Conservation (phyloP, 257 asterid genomes). For the Agastache rugosa region DNA sequence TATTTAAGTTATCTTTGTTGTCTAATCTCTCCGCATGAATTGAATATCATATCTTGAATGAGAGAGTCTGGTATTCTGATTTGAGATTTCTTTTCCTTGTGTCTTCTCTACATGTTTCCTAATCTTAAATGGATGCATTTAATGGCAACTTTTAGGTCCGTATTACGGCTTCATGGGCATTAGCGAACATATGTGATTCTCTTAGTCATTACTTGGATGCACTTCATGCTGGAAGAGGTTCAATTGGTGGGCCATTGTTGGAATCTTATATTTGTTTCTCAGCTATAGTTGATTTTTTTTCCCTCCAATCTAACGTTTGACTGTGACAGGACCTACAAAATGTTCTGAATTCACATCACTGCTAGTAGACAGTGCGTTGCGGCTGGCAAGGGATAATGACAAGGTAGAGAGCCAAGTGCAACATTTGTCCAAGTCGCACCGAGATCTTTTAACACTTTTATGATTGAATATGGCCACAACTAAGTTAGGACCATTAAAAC, state of each 20-base stretch:
- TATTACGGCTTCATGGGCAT: slow-evolving; percentile 94
- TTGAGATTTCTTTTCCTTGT: slow-evolving; percentile 24
- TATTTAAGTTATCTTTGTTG: not conserved
- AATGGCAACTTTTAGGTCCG: slow-evolving; percentile 75
- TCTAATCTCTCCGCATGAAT: slow-evolving; percentile 9
- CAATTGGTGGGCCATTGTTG: slow-evolving; percentile 44
- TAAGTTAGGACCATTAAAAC: slow-evolving; percentile 14
- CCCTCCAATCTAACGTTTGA: slow-evolving; percentile 36
- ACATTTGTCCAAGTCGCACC: not conserved
- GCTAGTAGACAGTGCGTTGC: slow-evolving; percentile 74
- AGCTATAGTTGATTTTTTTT: slow-evolving; percentile 30
- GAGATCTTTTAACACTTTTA: slow-evolving; percentile 14
- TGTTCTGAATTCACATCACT: slow-evolving; percentile 53
- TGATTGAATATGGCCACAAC: slow-evolving; percentile 22
- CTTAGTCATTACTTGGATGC: slow-evolving; percentile 64
- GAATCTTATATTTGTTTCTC: slow-evolving; percentile 38
- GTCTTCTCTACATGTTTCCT: slow-evolving; percentile 26
- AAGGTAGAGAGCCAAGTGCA: slow-evolving; percentile 58
- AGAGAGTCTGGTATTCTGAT: slow-evolving; percentile 18
- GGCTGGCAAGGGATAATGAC: slow-evolving; percentile 83
- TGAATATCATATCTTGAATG: slow-evolving; percentile 15
- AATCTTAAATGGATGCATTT: slow-evolving; percentile 28
- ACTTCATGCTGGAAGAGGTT: slow-evolving; percentile 54
- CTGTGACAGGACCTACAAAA: slow-evolving; percentile 56
- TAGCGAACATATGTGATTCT: slow-evolving; percentile 90